A percentile compares a stretch with the other conserved stretches of the same genome.
Evolutionary conservation across 768 basidiomycete genomes (phyloP).

Genomic region (Suillus clintonianus): DNA sequence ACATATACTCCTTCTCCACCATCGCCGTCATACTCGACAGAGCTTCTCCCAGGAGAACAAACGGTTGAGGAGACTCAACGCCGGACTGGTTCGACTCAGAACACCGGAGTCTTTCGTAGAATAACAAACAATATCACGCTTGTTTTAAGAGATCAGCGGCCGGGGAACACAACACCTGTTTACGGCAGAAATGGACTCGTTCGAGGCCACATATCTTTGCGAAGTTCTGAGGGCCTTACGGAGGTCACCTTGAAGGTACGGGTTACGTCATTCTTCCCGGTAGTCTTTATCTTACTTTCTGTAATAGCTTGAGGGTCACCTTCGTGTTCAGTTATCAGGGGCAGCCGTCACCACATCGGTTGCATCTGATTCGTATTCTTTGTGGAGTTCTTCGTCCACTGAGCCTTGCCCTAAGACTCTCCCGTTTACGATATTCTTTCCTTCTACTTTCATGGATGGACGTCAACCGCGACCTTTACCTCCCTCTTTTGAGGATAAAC

Average conservation of each 20-base stretch:
- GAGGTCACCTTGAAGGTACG: conserved; percentile 27
- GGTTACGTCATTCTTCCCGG: not conserved
- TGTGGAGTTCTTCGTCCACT: conserved; percentile 19
- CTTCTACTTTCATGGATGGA: conserved; percentile 44
- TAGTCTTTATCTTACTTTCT: conserved; percentile 1
- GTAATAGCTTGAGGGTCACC: conserved; percentile 25
- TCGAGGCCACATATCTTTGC: conserved; percentile 24
- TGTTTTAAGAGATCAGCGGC: conserved; percentile 23
- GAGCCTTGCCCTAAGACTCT: conserved; percentile 35
- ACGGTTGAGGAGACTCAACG: conserved; percentile 47
- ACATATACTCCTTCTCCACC: conserved; percentile 24
- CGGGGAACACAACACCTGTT: conserved; percentile 19
- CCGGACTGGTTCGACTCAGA: not conserved
- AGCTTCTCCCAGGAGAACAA: conserved; percentile 50
- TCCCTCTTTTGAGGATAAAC: conserved; percentile 42
- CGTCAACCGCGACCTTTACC: conserved; percentile 42
- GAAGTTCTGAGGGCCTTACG: conserved; percentile 7
- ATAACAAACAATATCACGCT: conserved; percentile 30
- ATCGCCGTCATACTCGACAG: conserved; percentile 56
- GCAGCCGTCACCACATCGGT: conserved; percentile 14
- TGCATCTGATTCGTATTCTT: conserved; percentile 15
- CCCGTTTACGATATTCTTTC: conserved; percentile 48
- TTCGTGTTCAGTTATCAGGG: conserved; percentile 18
- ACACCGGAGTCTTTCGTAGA: conserved; percentile 25
- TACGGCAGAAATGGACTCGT: conserved; percentile 23